These are phyloP conservation scores for Neoascochyta sp. DNA, from an alignment of 2,329 filamentous ascomycete genomes.

Conservation along the genomic window DNA sequence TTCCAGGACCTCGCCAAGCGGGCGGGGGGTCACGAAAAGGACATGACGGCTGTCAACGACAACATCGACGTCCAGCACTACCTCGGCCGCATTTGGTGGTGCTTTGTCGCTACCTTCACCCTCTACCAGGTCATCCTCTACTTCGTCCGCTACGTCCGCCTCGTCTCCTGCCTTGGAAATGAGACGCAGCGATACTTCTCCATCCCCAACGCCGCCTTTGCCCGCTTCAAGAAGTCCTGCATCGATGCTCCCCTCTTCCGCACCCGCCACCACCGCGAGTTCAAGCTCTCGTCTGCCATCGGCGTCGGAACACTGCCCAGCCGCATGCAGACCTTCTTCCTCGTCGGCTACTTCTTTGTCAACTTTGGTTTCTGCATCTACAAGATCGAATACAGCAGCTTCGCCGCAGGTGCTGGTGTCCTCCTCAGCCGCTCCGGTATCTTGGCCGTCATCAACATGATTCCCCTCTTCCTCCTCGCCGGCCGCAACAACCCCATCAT, in stretches of 20 bases:
- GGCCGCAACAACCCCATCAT: constrained; percentile 78
- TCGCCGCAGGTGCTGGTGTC: constrained; percentile 69
- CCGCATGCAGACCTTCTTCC: constrained; percentile 47
- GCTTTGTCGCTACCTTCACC: constrained; percentile 60
- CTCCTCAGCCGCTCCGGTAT: constrained; percentile 65
- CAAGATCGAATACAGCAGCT: constrained; percentile 60
- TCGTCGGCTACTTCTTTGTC: constrained; percentile 48
- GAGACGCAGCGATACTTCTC: constrained; percentile 78
- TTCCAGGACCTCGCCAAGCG: constrained; percentile 17
- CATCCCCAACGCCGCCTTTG: constrained; percentile 52
- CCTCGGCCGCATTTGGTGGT: constrained; percentile 51
- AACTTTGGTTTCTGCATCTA: constrained; percentile 47
- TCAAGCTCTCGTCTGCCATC: constrained; percentile 48
- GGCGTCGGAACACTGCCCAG: constrained; percentile 50
- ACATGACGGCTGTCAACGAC: constrained; percentile 25
- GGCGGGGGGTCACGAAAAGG: constrained; percentile 22
- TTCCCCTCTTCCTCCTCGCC: constrained; percentile 70
- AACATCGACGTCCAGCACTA: constrained; percentile 38
- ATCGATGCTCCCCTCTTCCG: constrained; percentile 48
- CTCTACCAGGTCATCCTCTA: constrained; percentile 63
- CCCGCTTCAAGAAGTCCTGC: constrained; percentile 46
- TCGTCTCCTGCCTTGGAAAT: constrained; percentile 71
- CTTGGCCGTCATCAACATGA: constrained; percentile 72
- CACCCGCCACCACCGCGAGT: constrained; percentile 50
- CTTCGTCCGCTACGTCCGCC: constrained; percentile 65